Evolutionary conservation across 805 yeast species (phyloP), one percentile per base, ranked within the genome.

Genomic region (Candida nanaspora): DNA sequence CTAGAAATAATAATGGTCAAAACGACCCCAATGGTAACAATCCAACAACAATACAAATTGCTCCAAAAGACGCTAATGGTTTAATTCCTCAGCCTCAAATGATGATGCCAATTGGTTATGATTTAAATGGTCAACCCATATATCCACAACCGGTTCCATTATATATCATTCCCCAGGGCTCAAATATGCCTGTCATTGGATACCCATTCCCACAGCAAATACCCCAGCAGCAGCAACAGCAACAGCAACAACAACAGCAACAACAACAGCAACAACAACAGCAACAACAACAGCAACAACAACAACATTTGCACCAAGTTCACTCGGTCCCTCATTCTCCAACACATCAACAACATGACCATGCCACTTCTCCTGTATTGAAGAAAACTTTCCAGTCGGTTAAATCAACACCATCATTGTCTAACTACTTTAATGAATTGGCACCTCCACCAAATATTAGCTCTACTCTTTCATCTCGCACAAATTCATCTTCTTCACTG

Each of bases 131-230:
- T 20, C 57, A 57, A 41, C 58, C 57, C 2, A 46, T 56, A 4
- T 57, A 52, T 43, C 56, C 61, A 9, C 61, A 57, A 45, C 51
- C 59, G n/a, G 53, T 55, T 21, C 59, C 61, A 2, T 50, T 56
- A 14, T 56, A 53, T 33, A 48, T 56, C 19, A 38, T 54, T 3
- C 56, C 61, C 9, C 53, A 52, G 26, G 53, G 57, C 18, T 25
- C 55, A 1, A 40, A 49, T 1, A 39, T 51, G 23, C 50, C 56
- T 8, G 41, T 50, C n/a, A 20, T 45, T 13, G 45, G 47, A 3
- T 49, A 39, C 35, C 51, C 47, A 30, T 23, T 41, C 14, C 37
- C 47, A 7, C 44, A 26, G 19, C 40, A 34, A 39, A 22, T 26
- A 4, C 37, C 15, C 10, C 18, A 9, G 15, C 31, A 16, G 10